Evolutionary conservation across 2,329 filamentous ascomycete species (phyloP).

Genomic region (Arthrobotrys entomopaga): DNA sequence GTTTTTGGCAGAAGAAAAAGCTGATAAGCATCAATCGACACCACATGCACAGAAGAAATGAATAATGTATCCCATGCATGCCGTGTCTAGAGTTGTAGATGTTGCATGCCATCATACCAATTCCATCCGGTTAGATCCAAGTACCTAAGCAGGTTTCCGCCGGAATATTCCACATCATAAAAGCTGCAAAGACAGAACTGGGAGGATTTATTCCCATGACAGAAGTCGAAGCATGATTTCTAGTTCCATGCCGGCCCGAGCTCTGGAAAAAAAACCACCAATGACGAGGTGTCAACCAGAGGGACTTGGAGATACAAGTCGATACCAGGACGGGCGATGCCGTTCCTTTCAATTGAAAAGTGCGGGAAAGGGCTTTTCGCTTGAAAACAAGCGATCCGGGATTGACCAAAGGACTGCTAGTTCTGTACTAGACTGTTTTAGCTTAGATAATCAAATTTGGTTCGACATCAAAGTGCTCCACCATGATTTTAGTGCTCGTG

Average conservation of each 20-base stretch:
- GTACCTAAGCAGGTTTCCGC: too few relatives aligned
- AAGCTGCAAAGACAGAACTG: too few relatives aligned
- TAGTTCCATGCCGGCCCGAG: too few relatives aligned
- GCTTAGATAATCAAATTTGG: neutral
- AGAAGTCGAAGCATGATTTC: too few relatives aligned
- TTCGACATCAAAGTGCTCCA: too few relatives aligned
- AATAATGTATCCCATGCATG: too few relatives aligned
- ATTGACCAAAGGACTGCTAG: neutral
- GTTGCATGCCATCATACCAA: conserved; percentile 6
- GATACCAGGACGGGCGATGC: neutral
- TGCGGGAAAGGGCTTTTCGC: conserved; percentile 14
- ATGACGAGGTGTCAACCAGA: too few relatives aligned
- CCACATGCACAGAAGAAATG: neutral
- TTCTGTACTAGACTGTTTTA: conserved; percentile 1
- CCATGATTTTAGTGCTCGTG: too few relatives aligned
- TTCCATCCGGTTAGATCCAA: too few relatives aligned
- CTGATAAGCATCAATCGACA: conserved; percentile 3
- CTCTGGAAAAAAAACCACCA: neutral
- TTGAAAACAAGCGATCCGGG: conserved; percentile 18
- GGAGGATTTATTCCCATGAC: too few relatives aligned
- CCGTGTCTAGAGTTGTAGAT: conserved; percentile 4
- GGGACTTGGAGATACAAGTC: conserved; percentile 1
- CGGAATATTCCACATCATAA: too few relatives aligned
- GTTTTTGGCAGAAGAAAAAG: neutral
- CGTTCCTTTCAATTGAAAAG: neutral